phyloP scores from a whole-genome alignment of 2,329 filamentous ascomycete species.

The Pseudogymnoascus sp. region DNA sequence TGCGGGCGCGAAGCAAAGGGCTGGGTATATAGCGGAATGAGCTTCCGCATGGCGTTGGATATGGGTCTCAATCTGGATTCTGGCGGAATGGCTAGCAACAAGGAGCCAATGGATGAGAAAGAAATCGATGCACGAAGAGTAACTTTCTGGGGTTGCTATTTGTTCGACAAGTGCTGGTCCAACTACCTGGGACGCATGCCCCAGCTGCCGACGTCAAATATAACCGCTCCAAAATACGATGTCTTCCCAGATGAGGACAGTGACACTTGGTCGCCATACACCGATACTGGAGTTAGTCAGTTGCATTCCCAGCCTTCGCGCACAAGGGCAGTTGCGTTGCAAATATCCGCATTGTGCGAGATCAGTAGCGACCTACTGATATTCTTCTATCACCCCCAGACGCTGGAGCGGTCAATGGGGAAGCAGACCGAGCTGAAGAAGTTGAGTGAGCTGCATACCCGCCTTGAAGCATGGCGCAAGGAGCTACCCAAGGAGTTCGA shows the following conservation, averaged over 20 bases:
- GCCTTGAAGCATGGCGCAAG: conserved; percentile 82
- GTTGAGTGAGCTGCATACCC: conserved; percentile 80
- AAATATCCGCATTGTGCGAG: conserved; percentile 77
- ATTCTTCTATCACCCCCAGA: conserved; percentile 81
- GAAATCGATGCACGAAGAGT: conserved; percentile 84
- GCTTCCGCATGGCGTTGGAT: conserved; percentile 93
- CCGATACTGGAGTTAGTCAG: conserved; percentile 69
- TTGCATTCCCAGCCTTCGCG: conserved; percentile 70
- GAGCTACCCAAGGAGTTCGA: conserved; percentile 80
- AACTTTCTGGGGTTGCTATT: conserved; percentile 95
- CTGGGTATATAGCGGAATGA: conserved; percentile 98
- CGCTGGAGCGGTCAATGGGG: conserved; percentile 54
- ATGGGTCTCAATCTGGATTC: conserved; percentile 84
- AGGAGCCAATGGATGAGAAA: conserved; percentile 56
- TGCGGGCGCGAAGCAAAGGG: conserved; percentile 91
- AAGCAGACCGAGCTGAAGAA: conserved; percentile 85
- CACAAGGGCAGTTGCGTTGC: conserved; percentile 71
- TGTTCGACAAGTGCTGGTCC: conserved; percentile 99
- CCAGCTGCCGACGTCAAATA: conserved; percentile 69
- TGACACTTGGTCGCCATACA: conserved; percentile 79
- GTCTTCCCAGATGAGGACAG: conserved; percentile 85
- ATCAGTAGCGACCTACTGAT: conserved; percentile 86
- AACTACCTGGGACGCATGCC: conserved; percentile 91
- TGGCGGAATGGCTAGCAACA: conserved; percentile 53
- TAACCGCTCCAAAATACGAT: conserved; percentile 80